Base-by-base conservation (phyloP, 2,329 filamentous ascomycete genomes). In the Drechslerella dactyloides region DNA sequence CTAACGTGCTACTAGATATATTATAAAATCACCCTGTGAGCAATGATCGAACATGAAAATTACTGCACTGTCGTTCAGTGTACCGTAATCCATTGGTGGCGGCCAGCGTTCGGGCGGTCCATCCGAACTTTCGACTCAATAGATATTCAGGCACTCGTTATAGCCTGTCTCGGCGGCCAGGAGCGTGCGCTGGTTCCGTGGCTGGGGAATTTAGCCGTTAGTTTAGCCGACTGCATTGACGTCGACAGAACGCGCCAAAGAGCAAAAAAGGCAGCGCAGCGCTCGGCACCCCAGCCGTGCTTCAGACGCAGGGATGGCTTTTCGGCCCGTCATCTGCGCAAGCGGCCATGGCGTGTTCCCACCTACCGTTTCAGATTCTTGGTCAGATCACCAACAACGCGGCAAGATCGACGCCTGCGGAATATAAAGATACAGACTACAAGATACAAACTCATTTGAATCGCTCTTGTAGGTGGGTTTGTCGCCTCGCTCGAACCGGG, bases 261-360 rank as follows among this genome's bases (percentile, higher is more conserved):
- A 15, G 50, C 50, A 17, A n/a, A 51, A 50, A 40, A 23, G 13
- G 40, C 5, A 44, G 3, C 24, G 6, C 30, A 6, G 21, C 13
- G 23, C 27, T 56, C 35, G 52, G 53, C 27, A 56, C 66, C 59
- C 66, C 46, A 54, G 66, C 58, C 54, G 57, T 52, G 42, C 42
- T 59, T 55, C 53, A 70, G 63, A 70, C 66, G 66, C 59, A 70
- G 66, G 66, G 66, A 55, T 70, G 66, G 66, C 66, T 63, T 46
- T 64, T 70, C 66, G 66, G 66, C 66, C 66, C 68, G 68, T 57
- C 55, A 65, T 64, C 68, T 65, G 68, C 68, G 68, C 60, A 72
- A 51, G 57, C 58, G 60, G 59, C 66, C 66, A 53, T 59, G 59
- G 54, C 59, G 52, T 37, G 30, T 42, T 64, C 54, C 58, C 66